Evolutionary conservation across 2,329 filamentous ascomycete genomes (phyloP), one percentile per base, ranked within the genome.

Genomic region (Aspergillus ruber): DNA sequence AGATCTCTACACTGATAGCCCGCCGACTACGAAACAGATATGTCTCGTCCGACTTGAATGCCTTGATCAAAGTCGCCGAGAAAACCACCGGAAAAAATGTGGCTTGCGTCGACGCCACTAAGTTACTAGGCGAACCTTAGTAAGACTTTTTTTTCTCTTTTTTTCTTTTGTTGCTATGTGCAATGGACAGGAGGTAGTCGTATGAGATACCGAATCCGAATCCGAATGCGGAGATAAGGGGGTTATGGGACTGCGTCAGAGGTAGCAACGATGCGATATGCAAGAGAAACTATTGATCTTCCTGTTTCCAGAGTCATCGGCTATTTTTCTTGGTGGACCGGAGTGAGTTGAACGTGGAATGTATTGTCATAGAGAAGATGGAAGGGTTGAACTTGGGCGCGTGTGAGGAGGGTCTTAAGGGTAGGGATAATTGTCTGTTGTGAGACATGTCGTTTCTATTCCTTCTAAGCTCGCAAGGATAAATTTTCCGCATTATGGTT

Each of bases 331-430:
- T 43, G 7, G 21, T 21, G 5, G 21, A 41, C 42, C 29, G 33
- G 27, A 54, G 47, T 29, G 41, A 40, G 29, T 41, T 54, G 15
- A 47, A 45, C n/a, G 13, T 38, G 9, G 50, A 54, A 39, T 52
- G 52, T 23, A 52, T 52, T 18, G 27, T 54, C n/a, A 52, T 54
- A 47, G 50, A 52, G 29, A 53, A 49, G 21, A 43, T 45, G 21
- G 10, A 17, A 47, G 47, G 2, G 42, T 48, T 13, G 41, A 48
- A 17, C 42, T 50, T 42, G 42, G 6, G 8, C 35, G 23, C 13
- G 10, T 32, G 2, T 50, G 48, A n/a, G 48, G 21, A 21, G 21
- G 21, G 21, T 21, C 21, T 21, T 21, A 21, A 21, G 21, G 21
- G 5, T 21, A 5, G 21, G 21, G 5, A 21, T 4, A 21, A 5